Percentiles rank a stretch among this genome's conserved stretches.
These are phyloP conservation scores for Penicillium turbatum DNA, from an alignment of 495 filamentous ascomycete species.

Conservation along the genomic window DNA sequence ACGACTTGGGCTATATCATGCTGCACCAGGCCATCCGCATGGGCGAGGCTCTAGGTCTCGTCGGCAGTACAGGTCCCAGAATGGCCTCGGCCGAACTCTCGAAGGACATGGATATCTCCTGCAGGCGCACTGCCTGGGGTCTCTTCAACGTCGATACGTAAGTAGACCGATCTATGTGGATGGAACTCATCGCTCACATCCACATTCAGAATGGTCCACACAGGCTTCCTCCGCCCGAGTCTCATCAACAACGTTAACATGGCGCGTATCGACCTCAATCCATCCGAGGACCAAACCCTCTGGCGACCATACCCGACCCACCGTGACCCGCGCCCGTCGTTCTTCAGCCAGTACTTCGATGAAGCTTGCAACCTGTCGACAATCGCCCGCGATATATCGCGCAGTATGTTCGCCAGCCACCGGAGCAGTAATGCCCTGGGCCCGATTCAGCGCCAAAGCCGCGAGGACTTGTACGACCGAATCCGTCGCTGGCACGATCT, in stretches of 20 bases:
- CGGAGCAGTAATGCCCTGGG: background rate
- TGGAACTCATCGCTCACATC: background rate
- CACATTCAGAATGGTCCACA: constrained; percentile 35
- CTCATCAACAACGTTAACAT: constrained; percentile 37
- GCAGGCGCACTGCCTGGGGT: constrained; percentile 40
- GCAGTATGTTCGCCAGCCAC: constrained; percentile 31
- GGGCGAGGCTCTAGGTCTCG: constrained; percentile 35
- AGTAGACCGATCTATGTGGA: constrained; percentile 1
- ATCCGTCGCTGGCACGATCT: constrained; percentile 32
- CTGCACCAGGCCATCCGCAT: constrained; percentile 41
- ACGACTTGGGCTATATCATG: constrained; percentile 43
- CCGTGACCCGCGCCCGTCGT: constrained; percentile 28
- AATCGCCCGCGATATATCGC: constrained; percentile 42
- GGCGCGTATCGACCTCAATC: constrained; percentile 17
- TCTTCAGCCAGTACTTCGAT: constrained; percentile 37
- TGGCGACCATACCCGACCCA: constrained; percentile 44
- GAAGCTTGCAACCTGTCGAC: constrained; percentile 38
- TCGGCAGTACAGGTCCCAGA: constrained; percentile 24
- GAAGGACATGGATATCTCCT: constrained; percentile 34
- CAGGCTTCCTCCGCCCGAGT: constrained; percentile 38
- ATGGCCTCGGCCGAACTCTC: constrained; percentile 22
- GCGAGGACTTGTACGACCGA: constrained; percentile 33
- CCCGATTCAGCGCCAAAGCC: constrained; percentile 19
- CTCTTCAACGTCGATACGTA: constrained; percentile 46
- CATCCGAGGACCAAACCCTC: constrained; percentile 13